These are phyloP conservation scores for Zygoascus bituminiphila DNA, from an alignment of 805 yeast genomes.

Conservation along the genomic window DNA sequence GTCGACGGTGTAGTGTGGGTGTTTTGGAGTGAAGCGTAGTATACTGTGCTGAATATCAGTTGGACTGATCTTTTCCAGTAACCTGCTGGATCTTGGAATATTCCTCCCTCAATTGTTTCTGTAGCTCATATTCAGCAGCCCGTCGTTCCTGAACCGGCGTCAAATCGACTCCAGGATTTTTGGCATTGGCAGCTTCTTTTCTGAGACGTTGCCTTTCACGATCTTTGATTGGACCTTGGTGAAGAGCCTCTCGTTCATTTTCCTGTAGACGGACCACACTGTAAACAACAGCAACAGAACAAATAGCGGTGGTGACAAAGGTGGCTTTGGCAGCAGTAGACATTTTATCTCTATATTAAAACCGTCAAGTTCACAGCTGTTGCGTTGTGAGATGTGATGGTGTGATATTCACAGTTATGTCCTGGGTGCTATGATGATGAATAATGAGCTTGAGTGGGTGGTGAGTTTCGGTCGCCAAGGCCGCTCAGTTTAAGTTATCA, in stretches of 20 bases:
- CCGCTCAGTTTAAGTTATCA: too few relatives aligned
- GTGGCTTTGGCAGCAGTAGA: constrained; percentile 76
- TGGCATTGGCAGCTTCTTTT: constrained; percentile 16
- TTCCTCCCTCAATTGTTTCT: constrained; percentile 16
- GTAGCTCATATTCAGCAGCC: constrained; percentile 19
- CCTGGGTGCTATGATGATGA: too few relatives aligned
- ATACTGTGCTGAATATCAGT: too few relatives aligned
- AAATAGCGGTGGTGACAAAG: constrained; percentile 46
- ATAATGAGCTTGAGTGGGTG: too few relatives aligned
- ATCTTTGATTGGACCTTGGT: constrained; percentile 21
- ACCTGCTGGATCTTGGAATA: constrained; percentile 18
- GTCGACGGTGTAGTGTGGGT: too few relatives aligned
- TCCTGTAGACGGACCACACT: constrained; percentile 67
- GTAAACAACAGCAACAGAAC: constrained; percentile 51
- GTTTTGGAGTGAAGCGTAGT: too few relatives aligned
- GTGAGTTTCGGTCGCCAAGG: too few relatives aligned
- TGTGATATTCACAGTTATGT: too few relatives aligned
- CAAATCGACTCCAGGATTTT: constrained; percentile 5
- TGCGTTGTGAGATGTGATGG: too few relatives aligned
- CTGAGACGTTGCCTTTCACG: constrained; percentile 17
- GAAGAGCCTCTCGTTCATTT: constrained; percentile 46
- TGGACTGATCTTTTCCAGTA: constrained; percentile 4
- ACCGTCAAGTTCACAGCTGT: too few relatives aligned
- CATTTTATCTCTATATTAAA: too few relatives aligned
- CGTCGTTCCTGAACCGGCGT: constrained; percentile 16